phyloP scores from a whole-genome alignment of 2,329 filamentous ascomycete species.

The Fusarium goolgardi region DNA sequence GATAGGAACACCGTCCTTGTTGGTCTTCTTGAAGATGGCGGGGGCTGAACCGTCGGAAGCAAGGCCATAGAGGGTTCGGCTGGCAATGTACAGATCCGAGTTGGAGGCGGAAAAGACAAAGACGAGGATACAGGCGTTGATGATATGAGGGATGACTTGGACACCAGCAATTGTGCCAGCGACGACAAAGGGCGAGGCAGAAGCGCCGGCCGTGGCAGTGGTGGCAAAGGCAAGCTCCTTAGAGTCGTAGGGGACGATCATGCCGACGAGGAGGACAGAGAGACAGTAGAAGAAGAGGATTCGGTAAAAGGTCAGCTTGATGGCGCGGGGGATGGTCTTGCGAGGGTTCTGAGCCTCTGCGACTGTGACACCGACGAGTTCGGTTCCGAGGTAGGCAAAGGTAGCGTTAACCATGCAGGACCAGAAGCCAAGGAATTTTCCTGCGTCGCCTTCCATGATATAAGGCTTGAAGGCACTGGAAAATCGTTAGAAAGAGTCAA shows the following conservation, averaged over 20 bases:
- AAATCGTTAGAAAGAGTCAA: background rate
- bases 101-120: slow-evolving; percentile 84
- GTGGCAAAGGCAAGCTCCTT: slow-evolving; percentile 68
- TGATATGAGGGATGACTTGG: slow-evolving; percentile 70
- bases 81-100: slow-evolving; percentile 81
- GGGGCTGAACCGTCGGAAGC: slow-evolving; percentile 79
- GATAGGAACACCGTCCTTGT: slow-evolving; percentile 77
- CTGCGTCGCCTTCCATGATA: slow-evolving; percentile 49
- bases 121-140: slow-evolving; percentile 79
- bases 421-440: slow-evolving; percentile 74
- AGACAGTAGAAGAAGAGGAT: slow-evolving; percentile 84
- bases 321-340: slow-evolving; percentile 79
- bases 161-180: slow-evolving; percentile 75
- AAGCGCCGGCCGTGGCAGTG: slow-evolving; percentile 52
- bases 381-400: slow-evolving; percentile 82
- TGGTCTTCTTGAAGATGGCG: slow-evolving; percentile 75
- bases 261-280: slow-evolving; percentile 78
- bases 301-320: slow-evolving; percentile 84
- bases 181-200: slow-evolving; percentile 77
- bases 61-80: slow-evolving; percentile 78
- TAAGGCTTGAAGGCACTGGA: slow-evolving; percentile 53
- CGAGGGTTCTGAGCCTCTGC: slow-evolving; percentile 84
- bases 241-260: slow-evolving; percentile 80
- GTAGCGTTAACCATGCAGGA: slow-evolving; percentile 79
- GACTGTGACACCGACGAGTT: slow-evolving; percentile 81